Conservation (phyloP, 1,284 basidiomycete species). For the Wallemia mellicola region DNA sequence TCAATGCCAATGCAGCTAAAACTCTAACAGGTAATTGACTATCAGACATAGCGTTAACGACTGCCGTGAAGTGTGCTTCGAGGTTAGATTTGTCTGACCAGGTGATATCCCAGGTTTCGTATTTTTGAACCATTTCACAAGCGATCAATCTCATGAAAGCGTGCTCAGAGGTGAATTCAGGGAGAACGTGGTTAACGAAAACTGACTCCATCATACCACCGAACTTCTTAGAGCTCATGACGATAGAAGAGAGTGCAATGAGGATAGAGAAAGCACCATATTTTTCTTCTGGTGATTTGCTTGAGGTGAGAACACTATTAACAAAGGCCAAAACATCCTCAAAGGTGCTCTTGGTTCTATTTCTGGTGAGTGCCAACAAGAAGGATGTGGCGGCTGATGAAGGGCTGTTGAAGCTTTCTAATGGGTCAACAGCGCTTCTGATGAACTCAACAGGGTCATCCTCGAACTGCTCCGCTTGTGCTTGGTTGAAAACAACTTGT, state of each 20-base stretch:
- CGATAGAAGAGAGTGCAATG: constrained; percentile 36
- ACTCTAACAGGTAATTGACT: constrained; percentile 52
- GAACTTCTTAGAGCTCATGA: constrained; percentile 48
- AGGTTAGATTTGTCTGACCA: constrained; percentile 38
- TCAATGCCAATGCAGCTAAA: constrained; percentile 48
- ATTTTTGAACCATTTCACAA: constrained; percentile 41
- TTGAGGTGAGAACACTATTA: constrained; percentile 26
- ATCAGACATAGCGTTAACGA: constrained; percentile 35
- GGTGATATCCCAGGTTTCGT: constrained; percentile 31
- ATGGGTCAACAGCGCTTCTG: constrained; percentile 40
- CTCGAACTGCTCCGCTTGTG: constrained; percentile 37
- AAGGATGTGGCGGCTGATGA: constrained; percentile 45
- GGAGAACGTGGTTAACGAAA: constrained; percentile 35
- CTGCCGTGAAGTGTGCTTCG: constrained; percentile 28
- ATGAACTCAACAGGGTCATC: constrained; percentile 49
- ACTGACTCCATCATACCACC: constrained; percentile 45
- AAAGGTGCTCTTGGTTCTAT: constrained; percentile 44
- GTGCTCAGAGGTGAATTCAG: constrained; percentile 31
- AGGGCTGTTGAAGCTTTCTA: constrained; percentile 41
- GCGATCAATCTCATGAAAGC: constrained; percentile 46
- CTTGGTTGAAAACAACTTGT: constrained; percentile 41
- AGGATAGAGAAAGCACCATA: constrained; percentile 61
- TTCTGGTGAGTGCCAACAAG: constrained; percentile 39
- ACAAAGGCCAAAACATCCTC: constrained; percentile 45
- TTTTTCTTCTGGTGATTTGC: constrained; percentile 23